phyloP scores from a whole-genome alignment of 2,329 filamentous ascomycete species.

The Aspergillus terreus region DNA sequence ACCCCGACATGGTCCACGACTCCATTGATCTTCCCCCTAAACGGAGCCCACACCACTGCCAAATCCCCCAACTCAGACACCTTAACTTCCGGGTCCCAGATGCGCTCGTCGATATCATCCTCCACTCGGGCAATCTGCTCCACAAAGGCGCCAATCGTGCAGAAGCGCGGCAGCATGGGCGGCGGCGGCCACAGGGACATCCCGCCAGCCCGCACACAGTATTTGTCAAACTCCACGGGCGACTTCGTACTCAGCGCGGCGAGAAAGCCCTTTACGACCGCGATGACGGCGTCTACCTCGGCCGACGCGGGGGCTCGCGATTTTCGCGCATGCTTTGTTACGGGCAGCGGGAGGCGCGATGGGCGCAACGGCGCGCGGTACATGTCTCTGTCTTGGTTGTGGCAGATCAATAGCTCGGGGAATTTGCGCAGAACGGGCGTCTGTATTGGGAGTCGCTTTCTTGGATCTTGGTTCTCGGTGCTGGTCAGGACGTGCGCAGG shows the following conservation, averaged over 20 bases:
- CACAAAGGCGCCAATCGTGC: constrained; percentile 33
- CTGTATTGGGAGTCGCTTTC: too few species aligned
- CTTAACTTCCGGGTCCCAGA: constrained; percentile 33
- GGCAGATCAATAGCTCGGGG: too few species aligned
- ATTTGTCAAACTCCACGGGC: constrained; percentile 29
- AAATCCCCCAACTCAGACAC: constrained; percentile 26
- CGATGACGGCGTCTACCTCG: constrained; percentile 24
- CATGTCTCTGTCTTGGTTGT: too few species aligned
- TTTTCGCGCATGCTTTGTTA: too few species aligned
- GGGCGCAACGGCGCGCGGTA: too few species aligned
- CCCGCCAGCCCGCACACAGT: constrained; percentile 31
- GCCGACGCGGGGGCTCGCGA: neutral
- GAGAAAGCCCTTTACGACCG: constrained; percentile 27
- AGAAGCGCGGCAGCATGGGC: constrained; percentile 29
- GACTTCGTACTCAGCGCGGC: constrained; percentile 28
- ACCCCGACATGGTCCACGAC: constrained; percentile 35
- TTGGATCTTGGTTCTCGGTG: too few species aligned
- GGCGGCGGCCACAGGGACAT: constrained; percentile 33
- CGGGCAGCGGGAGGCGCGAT: too few species aligned
- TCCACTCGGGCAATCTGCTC: constrained; percentile 26
- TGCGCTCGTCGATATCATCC: constrained; percentile 32
- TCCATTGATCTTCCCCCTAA: constrained; percentile 32
- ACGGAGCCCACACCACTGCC: constrained; percentile 34
- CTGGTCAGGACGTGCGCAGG: too few species aligned
- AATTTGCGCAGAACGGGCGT: too few species aligned